A percentile compares a stretch with the other conserved stretches of the same genome.
Conservation (phyloP, 176 grass and related monocot genomes). For the Aegilops sharonensis region DNA sequence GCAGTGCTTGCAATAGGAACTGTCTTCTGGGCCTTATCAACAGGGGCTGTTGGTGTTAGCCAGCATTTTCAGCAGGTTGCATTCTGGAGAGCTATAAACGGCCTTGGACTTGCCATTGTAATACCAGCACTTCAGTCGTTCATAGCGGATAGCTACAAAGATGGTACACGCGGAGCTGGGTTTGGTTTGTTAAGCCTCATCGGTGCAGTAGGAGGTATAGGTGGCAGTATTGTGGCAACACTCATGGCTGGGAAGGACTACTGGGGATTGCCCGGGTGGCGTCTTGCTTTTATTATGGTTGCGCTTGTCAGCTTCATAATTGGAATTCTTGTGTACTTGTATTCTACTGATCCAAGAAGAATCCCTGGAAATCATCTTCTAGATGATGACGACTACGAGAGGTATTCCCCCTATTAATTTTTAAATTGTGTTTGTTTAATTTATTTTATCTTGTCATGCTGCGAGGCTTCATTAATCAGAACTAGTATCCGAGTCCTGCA, state of each 20-base stretch:
- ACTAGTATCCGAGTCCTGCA: not conserved
- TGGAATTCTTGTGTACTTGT: slow-evolving; percentile 71
- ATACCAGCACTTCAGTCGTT: slow-evolving; percentile 93
- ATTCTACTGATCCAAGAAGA: slow-evolving; percentile 86
- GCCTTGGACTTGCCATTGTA: slow-evolving; percentile 92
- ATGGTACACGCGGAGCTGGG: slow-evolving; percentile 69
- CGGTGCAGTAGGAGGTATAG: slow-evolving; percentile 79
- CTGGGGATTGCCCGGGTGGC: slow-evolving; percentile 84
- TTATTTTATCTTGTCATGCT: not conserved
- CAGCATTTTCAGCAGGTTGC: slow-evolving; percentile 71
- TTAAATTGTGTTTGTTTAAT: not conserved
- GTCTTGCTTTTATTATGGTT: slow-evolving; percentile 81
- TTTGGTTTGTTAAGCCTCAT: slow-evolving; percentile 88
- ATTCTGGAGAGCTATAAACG: slow-evolving; percentile 90
- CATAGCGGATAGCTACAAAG: slow-evolving; percentile 91
- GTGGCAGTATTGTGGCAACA: slow-evolving; percentile 79
- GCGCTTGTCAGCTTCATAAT: slow-evolving; percentile 77
- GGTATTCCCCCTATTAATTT: slow-evolving; percentile 35
- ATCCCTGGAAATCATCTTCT: slow-evolving; percentile 35
- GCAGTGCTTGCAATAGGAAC: slow-evolving; percentile 80
- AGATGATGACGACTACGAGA: slow-evolving; percentile 60
- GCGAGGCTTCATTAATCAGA: not conserved
- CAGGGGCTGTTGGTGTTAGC: slow-evolving; percentile 71
- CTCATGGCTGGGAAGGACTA: slow-evolving; percentile 80
- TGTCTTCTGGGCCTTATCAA: slow-evolving; percentile 81